Conservation (phyloP, 192 early-diverging fungal genomes). For the Rhizoclosmatium sp. region DNA sequence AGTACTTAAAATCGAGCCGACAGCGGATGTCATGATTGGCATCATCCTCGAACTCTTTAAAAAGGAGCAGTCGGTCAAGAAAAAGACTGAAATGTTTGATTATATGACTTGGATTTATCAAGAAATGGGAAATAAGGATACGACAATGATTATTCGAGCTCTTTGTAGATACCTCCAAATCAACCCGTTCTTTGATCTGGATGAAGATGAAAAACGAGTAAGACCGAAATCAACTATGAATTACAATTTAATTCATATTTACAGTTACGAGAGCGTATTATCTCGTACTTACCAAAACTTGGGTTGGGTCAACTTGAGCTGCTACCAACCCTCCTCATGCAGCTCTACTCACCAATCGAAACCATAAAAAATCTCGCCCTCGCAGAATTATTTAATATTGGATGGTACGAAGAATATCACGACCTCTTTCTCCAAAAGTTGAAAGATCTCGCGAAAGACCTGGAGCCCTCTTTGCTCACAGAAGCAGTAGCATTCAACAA, state of each 20-base stretch:
- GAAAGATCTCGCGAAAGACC: background rate
- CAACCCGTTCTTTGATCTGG: conserved; percentile 13
- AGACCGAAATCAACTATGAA: background rate
- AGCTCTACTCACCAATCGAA: conserved; percentile 36
- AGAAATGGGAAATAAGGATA: conserved; percentile 47
- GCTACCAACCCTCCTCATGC: conserved; percentile 48
- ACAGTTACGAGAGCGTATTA: conserved; percentile 39
- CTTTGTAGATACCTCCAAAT: conserved; percentile 41
- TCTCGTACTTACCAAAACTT: conserved; percentile 42
- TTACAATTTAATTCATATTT: background rate
- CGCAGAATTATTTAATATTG: background rate
- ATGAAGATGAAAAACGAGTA: conserved; percentile 18
- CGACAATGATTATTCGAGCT: conserved; percentile 26
- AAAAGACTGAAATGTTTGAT: conserved; percentile 44
- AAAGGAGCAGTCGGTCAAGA: background rate
- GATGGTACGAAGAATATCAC: conserved; percentile 7
- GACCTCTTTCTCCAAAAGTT: conserved; percentile 1
- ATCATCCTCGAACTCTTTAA: conserved; percentile 36
- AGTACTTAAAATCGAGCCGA: conserved; percentile 35
- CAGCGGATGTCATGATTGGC: conserved; percentile 21
- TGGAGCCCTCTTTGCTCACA: background rate
- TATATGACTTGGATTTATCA: conserved; percentile 54
- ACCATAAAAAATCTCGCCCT: background rate
- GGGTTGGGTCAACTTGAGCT: conserved; percentile 36
- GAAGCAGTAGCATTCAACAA: background rate